These are phyloP conservation scores for Apiospora marii DNA, from an alignment of 2,329 filamentous ascomycete genomes.

Conservation along the genomic window DNA sequence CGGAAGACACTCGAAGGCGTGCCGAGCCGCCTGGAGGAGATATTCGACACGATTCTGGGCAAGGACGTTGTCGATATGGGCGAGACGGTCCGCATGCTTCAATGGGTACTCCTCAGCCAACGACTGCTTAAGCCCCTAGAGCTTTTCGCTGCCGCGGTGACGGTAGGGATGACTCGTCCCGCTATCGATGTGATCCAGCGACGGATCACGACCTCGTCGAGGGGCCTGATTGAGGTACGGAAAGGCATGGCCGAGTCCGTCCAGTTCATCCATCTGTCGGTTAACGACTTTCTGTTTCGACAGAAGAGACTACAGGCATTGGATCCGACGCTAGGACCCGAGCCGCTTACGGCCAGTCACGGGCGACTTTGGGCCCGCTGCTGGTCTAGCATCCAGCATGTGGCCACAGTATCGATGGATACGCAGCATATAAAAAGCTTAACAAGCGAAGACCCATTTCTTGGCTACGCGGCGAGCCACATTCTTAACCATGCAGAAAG, in stretches of 20 bases:
- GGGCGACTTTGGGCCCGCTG: constrained; percentile 27
- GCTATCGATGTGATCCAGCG: constrained; percentile 22
- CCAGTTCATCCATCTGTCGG: constrained; percentile 32
- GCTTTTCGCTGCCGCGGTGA: constrained; percentile 31
- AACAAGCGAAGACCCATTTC: constrained; percentile 25
- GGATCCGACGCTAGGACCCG: constrained; percentile 22
- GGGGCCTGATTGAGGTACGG: constrained; percentile 30
- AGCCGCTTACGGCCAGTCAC: constrained; percentile 27
- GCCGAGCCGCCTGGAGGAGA: constrained; percentile 28
- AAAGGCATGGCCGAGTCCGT: neutral
- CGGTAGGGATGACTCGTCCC: neutral
- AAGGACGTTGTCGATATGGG: constrained; percentile 21
- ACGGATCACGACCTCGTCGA: constrained; percentile 28
- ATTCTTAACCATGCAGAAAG: constrained; percentile 28
- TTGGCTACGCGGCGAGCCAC: constrained; percentile 25
- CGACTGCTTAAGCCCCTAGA: constrained; percentile 23
- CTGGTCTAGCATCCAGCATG: constrained; percentile 27
- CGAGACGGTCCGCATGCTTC: constrained; percentile 28
- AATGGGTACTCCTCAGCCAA: constrained; percentile 29
- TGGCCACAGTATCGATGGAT: neutral
- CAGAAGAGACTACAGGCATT: constrained; percentile 29
- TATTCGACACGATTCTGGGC: constrained; percentile 27
- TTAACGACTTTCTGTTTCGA: constrained; percentile 30
- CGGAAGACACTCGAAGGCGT: too few relatives aligned
- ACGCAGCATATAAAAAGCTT: neutral